A percentile compares a stretch with the other conserved stretches of the same genome.
Conservation (phyloP, 176 grass and related monocot genomes). For the Avena sativa region DNA sequence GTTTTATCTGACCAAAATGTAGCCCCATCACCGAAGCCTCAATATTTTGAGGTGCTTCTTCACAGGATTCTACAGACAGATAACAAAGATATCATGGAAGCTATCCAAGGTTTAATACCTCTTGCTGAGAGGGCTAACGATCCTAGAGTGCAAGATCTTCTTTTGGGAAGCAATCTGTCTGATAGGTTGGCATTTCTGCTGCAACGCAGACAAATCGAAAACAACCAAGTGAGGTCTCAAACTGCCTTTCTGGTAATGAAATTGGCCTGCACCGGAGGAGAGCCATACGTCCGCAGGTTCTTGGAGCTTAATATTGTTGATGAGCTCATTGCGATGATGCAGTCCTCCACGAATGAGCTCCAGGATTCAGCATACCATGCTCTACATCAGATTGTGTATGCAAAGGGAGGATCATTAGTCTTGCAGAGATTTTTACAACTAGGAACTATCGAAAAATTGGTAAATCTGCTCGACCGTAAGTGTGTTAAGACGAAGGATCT, state of each 20-base stretch:
- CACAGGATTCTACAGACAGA: constrained; percentile 62
- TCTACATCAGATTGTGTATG: constrained; percentile 68
- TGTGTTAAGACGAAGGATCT: constrained; percentile 65
- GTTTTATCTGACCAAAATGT: constrained; percentile 58
- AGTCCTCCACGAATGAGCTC: constrained; percentile 62
- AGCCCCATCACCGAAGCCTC: constrained; percentile 52
- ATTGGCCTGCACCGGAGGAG: constrained; percentile 63
- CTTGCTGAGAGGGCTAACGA: constrained; percentile 74
- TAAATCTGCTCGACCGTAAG: constrained; percentile 62
- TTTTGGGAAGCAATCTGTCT: constrained; percentile 63
- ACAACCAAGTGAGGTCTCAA: constrained; percentile 57
- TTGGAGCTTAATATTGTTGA: constrained; percentile 70
- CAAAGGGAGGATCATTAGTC: constrained; percentile 64
- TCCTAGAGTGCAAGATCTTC: constrained; percentile 61
- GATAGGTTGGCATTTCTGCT: constrained; percentile 63
- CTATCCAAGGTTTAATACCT: constrained; percentile 73
- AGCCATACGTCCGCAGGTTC: constrained; percentile 64
- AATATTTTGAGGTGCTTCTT: constrained; percentile 59
- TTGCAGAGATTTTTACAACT: constrained; percentile 54
- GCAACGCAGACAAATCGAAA: constrained; percentile 47
- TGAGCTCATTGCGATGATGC: constrained; percentile 67
- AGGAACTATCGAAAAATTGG: constrained; percentile 61
- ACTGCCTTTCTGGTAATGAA: constrained; percentile 77
- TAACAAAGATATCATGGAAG: constrained; percentile 63
- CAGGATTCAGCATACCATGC: constrained; percentile 78